phyloP scores from a whole-genome alignment of 2,329 filamentous ascomycete species.

The Nigrospora sphaerica region DNA sequence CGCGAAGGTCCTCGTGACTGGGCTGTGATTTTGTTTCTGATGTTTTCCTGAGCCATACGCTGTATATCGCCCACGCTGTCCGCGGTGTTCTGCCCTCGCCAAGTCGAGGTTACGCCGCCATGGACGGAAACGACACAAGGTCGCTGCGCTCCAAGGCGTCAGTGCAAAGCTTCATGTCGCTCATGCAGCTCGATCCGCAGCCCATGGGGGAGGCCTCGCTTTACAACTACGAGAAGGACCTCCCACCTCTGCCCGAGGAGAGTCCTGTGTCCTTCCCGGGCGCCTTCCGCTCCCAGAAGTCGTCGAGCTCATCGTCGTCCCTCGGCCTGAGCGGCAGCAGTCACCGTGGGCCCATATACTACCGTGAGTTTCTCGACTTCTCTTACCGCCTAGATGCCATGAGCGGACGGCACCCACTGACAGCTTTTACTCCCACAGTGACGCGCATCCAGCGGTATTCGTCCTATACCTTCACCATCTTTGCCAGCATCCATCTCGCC shows the following conservation, averaged over 20 bases:
- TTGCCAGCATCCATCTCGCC: slow-evolving; percentile 68
- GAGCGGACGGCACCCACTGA: not conserved
- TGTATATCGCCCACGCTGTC: no score
- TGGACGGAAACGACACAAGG: slow-evolving; percentile 29
- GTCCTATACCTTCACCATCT: slow-evolving; percentile 74
- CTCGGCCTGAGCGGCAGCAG: slow-evolving; percentile 54
- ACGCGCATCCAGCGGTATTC: slow-evolving; percentile 79
- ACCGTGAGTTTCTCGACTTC: slow-evolving; percentile 45
- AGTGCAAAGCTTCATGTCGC: slow-evolving; percentile 52
- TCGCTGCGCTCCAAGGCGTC: slow-evolving; percentile 34
- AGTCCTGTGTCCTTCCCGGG: slow-evolving; percentile 21
- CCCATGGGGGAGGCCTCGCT: slow-evolving; percentile 56
- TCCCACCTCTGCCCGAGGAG: slow-evolving; percentile 29
- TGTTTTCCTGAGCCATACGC: no score
- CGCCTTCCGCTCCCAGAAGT: slow-evolving; percentile 21
- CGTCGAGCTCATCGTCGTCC: slow-evolving; percentile 26
- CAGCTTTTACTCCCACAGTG: slow-evolving; percentile 36
- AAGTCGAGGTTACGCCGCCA: not conserved
- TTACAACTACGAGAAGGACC: slow-evolving; percentile 39
- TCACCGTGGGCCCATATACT: slow-evolving; percentile 65
- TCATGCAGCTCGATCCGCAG: slow-evolving; percentile 74
- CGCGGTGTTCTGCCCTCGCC: no score
- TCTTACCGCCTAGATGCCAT: not conserved
- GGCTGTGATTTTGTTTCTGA: no score
- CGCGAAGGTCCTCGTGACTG: no score